phyloP scores from a whole-genome alignment of 352 stramenopile genomes.

The Phytophthora multivora region DNA sequence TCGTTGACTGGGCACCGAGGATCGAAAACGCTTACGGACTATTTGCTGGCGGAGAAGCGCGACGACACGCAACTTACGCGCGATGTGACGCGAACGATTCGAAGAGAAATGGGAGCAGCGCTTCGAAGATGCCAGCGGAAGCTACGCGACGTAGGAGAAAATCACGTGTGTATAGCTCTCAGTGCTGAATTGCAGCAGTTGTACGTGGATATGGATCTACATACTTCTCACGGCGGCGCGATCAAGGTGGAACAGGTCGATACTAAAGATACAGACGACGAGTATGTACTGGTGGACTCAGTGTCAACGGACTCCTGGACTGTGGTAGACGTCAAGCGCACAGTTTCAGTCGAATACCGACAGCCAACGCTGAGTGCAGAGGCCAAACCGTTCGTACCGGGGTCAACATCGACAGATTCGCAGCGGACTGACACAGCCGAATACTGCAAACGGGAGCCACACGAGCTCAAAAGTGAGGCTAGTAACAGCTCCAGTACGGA shows the following conservation, averaged over 20 bases:
- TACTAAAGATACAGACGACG: slow-evolving; percentile 10
- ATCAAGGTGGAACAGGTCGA: slow-evolving; percentile 7
- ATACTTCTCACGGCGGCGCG: not conserved
- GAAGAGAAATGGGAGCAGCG: slow-evolving; percentile 37
- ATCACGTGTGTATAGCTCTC: slow-evolving; percentile 25
- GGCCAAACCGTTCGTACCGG: slow-evolving; percentile 22
- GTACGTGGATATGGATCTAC: slow-evolving; percentile 46
- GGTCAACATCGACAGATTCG: not conserved
- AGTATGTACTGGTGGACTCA: slow-evolving; percentile 25
- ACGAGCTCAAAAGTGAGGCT: not conserved
- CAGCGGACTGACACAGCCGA: not conserved
- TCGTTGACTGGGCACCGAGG: slow-evolving; percentile 37
- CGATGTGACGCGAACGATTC: slow-evolving; percentile 31
- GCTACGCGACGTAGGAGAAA: slow-evolving; percentile 30
- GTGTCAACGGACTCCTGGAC: slow-evolving; percentile 10
- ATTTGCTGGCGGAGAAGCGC: slow-evolving; percentile 34
- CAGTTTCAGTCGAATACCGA: slow-evolving; percentile 4
- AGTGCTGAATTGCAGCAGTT: slow-evolving; percentile 38
- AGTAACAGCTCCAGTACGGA: too few species aligned
- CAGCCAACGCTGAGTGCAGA: slow-evolving; percentile 16
- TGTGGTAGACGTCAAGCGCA: slow-evolving; percentile 16
- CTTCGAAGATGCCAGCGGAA: slow-evolving; percentile 35
- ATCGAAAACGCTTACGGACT: slow-evolving; percentile 32
- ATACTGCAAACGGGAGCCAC: not conserved
- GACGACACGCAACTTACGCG: slow-evolving; percentile 31